These are phyloP conservation scores for Cyclotella baltica DNA, from an alignment of 108 stramenopile genomes.

Conservation along the genomic window DNA sequence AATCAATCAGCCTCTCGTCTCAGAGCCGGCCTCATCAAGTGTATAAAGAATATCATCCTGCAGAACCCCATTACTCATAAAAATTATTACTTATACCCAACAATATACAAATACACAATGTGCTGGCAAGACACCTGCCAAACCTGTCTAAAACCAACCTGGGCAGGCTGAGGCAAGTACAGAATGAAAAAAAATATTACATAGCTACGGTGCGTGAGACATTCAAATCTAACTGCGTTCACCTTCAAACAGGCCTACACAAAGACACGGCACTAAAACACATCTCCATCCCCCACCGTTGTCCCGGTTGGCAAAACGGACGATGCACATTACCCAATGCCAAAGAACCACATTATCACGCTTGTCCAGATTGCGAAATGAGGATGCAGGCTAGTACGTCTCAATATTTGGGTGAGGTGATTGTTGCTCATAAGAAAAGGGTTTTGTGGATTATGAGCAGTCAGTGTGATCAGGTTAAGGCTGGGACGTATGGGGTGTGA, in stretches of 20 bases:
- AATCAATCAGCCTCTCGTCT: no score
- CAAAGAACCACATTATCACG: not conserved
- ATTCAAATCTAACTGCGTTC: no score
- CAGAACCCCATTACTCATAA: no score
- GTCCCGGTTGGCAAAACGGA: conserved; percentile 10
- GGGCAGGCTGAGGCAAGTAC: conserved; percentile 23
- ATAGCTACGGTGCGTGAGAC: no score
- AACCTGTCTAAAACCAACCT: conserved; percentile 2
- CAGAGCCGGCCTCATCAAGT: no score
- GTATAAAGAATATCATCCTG: no score
- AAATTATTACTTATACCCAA: no score
- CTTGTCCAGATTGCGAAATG: conserved; percentile 13
- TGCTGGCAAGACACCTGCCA: conserved; percentile 27
- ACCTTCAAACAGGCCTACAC: no score
- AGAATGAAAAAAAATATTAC: no score
- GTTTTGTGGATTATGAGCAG: not conserved
- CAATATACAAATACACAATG: not conserved
- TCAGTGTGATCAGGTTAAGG: conserved; percentile 25
- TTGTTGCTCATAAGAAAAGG: conserved; percentile 23
- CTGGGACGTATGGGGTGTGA: conserved; percentile 12
- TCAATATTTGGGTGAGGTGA: conserved; percentile 4
- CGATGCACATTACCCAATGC: conserved; percentile 12
- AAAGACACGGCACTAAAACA: not conserved
- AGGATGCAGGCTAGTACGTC: conserved; percentile 17
- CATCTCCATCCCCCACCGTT: not conserved